Evolutionary conservation across 2,329 filamentous ascomycete species (phyloP).

Genomic region (Capronia americana): DNA sequence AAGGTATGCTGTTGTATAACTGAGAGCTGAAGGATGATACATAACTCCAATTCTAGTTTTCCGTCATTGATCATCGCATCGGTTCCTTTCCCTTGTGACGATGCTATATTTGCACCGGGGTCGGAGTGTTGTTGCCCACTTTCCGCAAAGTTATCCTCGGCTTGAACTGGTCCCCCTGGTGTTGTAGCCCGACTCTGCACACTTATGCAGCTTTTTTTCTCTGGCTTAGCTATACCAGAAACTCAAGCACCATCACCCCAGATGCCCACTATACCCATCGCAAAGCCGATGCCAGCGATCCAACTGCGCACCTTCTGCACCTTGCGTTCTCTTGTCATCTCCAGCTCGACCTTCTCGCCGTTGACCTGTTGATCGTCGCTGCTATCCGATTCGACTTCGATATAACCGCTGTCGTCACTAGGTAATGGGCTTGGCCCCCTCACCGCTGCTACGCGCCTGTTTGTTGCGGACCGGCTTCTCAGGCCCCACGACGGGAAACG

Average conservation of each 20-base stretch:
- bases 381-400: slow-evolving; percentile 34
- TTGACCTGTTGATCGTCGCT: slow-evolving; percentile 52
- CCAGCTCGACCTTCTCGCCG: slow-evolving; percentile 53
- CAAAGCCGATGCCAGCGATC: slow-evolving; percentile 51
- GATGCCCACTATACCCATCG: slow-evolving; percentile 56
- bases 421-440: slow-evolving; percentile 26
- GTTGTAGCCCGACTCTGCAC: not conserved
- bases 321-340: slow-evolving; percentile 52
- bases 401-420: slow-evolving; percentile 37
- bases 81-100: not conserved
- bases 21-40: slow-evolving; percentile 1
- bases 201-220: not conserved
- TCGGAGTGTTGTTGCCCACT: not conserved
- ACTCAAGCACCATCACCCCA: slow-evolving; percentile 53
- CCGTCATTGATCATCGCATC: not conserved
- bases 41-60: not conserved
- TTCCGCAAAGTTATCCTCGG: not conserved
- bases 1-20: not conserved
- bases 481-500: slow-evolving; percentile 54
- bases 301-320: slow-evolving; percentile 48
- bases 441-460: slow-evolving; percentile 4
- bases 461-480: slow-evolving; percentile 17
- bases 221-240: not conserved
- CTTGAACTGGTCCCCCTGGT: not conserved
- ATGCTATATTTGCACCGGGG: not conserved